phyloP scores from a whole-genome alignment of 257 asterid genomes.

The Solanum raphanifolium region DNA sequence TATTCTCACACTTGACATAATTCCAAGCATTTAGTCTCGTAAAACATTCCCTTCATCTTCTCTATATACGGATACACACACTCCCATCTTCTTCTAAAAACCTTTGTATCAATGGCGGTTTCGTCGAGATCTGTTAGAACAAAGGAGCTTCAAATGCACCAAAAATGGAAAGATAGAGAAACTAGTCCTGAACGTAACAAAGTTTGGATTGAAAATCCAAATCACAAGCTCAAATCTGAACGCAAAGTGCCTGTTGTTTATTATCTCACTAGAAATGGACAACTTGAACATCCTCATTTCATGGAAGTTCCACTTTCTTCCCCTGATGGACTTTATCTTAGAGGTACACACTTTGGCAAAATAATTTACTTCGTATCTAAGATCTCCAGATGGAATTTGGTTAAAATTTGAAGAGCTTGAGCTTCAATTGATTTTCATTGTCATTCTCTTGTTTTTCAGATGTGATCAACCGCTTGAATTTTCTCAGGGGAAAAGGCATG shows the following conservation, averaged over 20 bases:
- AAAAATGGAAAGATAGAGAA: slow-evolving; percentile 9
- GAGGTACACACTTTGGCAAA: slow-evolving; percentile 17
- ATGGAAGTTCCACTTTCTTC: slow-evolving; percentile 82
- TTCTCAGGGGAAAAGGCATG: slow-evolving; percentile 77
- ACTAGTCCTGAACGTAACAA: slow-evolving; percentile 50
- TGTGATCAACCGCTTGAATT: slow-evolving; percentile 62
- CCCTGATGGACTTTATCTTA: slow-evolving; percentile 50
- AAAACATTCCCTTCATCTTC: neutral
- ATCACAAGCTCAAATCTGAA: slow-evolving; percentile 9
- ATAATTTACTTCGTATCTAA: neutral
- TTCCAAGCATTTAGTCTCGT: neutral
- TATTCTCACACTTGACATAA: neutral
- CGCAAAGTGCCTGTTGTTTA: slow-evolving; percentile 58
- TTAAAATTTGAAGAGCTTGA: neutral
- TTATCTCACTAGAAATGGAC: slow-evolving; percentile 65
- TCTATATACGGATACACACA: neutral
- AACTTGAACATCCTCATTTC: slow-evolving; percentile 92
- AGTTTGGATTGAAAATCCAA: slow-evolving; percentile 46
- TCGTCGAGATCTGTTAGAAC: neutral
- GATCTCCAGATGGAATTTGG: neutral
- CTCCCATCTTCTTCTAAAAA: neutral
- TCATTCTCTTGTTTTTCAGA: slow-evolving; percentile 18
- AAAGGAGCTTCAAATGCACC: neutral
- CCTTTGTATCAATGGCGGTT: slow-evolving; percentile 1
- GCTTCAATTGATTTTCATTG: neutral